Evolutionary conservation across 2,329 filamentous ascomycete species (phyloP), one percentile per base, ranked within the genome.

Genomic region (Phaeophleospora eucalypticola): DNA sequence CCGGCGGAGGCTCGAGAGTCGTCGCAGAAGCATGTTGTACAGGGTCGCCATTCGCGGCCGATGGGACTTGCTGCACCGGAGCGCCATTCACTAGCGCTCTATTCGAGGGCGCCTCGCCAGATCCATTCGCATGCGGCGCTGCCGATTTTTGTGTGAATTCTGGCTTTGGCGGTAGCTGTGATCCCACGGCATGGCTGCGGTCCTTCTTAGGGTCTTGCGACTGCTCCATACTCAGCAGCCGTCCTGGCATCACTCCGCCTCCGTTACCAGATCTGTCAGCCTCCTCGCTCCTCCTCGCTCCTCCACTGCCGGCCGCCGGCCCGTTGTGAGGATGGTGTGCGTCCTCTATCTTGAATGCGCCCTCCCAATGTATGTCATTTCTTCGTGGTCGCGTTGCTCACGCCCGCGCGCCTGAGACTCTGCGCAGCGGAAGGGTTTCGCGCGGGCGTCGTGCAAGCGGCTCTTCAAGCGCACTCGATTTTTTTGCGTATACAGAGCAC

Each of bases 211-310:
- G 52, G 50, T 63, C 60, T 46, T 55, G 58, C 40, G 65, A 62
- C 57, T 70, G 59, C 57, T 73, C 68, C 73, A 75, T 76, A 56
- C 65, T 67, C 56, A 66, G 67, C 62, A 73, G 62, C 58, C 72
- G 63, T 56, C 73, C 73, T 56, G 72, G 72, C 73, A 76, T 76
- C 46, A 45, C 56, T 54, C 53, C 60, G 41, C 52, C 53, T 35
- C 39, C 45, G 38, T 32, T 50, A 29, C 51, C 47, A 37, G 19
- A 20, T 9, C 29, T 41, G 33, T 47, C 45, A 38, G 52, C 49
- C 36, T 46, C 49, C 40, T 38, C 56, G 41, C 47, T 46, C 47
- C 46, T 32, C 42, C 35, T 24, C 43, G 45, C 51, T 51, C 41
- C 51, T 32, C 56, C 55, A 40, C 46, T 45, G 42, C 45, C 51